Evolutionary conservation across 2,329 filamentous ascomycete genomes (phyloP).

Genomic region (Aaosphaeria pasadenensis): DNA sequence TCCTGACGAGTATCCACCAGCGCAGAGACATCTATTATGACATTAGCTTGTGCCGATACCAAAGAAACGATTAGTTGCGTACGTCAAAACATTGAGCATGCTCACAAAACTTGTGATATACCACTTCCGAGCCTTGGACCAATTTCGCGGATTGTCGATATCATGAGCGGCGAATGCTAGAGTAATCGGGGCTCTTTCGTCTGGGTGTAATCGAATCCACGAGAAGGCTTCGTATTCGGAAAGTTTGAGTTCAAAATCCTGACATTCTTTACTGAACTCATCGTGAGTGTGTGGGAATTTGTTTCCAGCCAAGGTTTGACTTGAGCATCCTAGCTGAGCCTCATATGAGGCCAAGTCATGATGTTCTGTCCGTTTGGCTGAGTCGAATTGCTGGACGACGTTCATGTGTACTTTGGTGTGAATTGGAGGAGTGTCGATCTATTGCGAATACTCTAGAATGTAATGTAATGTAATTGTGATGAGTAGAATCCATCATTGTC

Average conservation of each 20-base stretch:
- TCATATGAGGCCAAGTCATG: neutral
- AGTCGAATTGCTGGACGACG: neutral
- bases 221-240: conserved; percentile 13
- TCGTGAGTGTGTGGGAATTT: neutral
- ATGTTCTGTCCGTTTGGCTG: neutral
- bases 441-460: neutral
- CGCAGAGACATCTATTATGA: conserved; percentile 3
- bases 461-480: neutral
- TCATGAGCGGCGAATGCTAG: conserved; percentile 15
- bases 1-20: conserved; percentile 52
- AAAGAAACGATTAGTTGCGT: neutral
- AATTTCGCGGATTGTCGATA: conserved; percentile 40
- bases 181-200: conserved; percentile 13
- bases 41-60: neutral
- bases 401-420: neutral
- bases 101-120: conserved; percentile 42
- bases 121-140: conserved; percentile 39
- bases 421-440: neutral
- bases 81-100: conserved; percentile 15
- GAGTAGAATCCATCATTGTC: neutral
- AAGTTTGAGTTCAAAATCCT: neutral
- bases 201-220: conserved; percentile 9
- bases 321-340: neutral
- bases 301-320: neutral
- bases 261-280: neutral